A percentile compares a stretch with the other conserved stretches of the same genome.
Evolutionary conservation across 306 rosid genomes (phyloP).

Genomic region (Ormosia semicastrata): DNA sequence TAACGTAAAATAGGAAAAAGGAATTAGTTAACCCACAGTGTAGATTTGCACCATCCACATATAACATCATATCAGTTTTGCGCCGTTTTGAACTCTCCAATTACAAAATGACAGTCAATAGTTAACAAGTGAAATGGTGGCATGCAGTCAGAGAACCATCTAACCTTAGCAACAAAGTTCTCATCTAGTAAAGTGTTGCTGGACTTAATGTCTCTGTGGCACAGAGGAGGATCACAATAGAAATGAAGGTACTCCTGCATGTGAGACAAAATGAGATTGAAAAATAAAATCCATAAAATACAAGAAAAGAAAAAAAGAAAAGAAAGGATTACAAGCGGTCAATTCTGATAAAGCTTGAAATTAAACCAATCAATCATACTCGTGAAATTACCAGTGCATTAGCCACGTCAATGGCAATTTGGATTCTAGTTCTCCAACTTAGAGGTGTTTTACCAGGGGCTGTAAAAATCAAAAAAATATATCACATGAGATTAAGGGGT

Average conservation of each 20-base stretch:
- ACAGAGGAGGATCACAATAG: constrained; percentile 95
- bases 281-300: neutral
- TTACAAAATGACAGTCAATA: neutral
- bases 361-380: constrained; percentile 18
- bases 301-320: neutral
- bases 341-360: constrained; percentile 8
- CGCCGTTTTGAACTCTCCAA: neutral
- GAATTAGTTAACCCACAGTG: neutral
- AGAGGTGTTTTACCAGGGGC: constrained; percentile 80
- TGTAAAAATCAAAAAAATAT: constrained; percentile 36
- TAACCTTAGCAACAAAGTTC: constrained; percentile 91
- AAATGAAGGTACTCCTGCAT: constrained; percentile 98
- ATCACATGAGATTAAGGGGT: constrained; percentile 18
- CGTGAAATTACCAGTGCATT: constrained; percentile 80
- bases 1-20: neutral
- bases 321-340: neutral
- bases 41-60: constrained; percentile 9
- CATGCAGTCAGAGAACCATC: constrained; percentile 15
- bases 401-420: constrained; percentile 90
- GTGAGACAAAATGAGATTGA: constrained; percentile 25
- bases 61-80: neutral
- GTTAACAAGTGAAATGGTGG: constrained; percentile 18
- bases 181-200: constrained; percentile 92
- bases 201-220: constrained; percentile 95
- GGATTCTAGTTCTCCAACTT: constrained; percentile 86